Conservation (phyloP, 179 eudicot species). For the Nepenthes alata region DNA sequence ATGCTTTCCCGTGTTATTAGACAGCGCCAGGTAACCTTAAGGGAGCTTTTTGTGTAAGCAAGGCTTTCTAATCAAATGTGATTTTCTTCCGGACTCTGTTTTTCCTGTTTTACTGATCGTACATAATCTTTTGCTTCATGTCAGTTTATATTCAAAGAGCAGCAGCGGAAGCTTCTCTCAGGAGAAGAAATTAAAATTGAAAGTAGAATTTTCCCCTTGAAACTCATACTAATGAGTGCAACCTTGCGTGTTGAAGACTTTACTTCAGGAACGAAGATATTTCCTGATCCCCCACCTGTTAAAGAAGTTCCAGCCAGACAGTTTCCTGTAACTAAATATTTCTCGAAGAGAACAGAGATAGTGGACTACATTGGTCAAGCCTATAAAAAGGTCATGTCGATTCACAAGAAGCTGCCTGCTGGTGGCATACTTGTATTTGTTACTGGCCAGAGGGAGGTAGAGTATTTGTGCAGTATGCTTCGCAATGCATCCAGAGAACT, state of each 20-base stretch:
- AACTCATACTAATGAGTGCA: slow-evolving; percentile 95
- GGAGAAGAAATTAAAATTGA: slow-evolving; percentile 38
- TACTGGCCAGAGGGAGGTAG: slow-evolving; percentile 91
- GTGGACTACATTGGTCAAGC: slow-evolving; percentile 83
- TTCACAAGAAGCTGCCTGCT: slow-evolving; percentile 85
- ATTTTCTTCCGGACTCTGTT: not conserved
- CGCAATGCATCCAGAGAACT: slow-evolving; percentile 58
- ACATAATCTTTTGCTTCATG: slow-evolving; percentile 6
- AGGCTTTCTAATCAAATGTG: not conserved
- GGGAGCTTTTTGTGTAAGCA: not conserved
- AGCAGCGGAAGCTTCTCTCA: slow-evolving; percentile 31
- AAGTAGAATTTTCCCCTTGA: slow-evolving; percentile 46
- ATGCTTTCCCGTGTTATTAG: slow-evolving; percentile 79
- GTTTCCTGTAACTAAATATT: slow-evolving; percentile 57
- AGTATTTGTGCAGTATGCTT: slow-evolving; percentile 55
- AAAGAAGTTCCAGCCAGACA: slow-evolving; percentile 62
- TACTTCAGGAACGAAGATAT: slow-evolving; percentile 46
- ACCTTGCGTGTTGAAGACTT: slow-evolving; percentile 87
- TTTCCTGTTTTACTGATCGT: not conserved
- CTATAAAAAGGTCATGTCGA: slow-evolving; percentile 62
- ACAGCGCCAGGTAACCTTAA: slow-evolving; percentile 43
- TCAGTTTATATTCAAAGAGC: slow-evolving; percentile 47
- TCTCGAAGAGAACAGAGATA: slow-evolving; percentile 59
- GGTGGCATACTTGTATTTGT: slow-evolving; percentile 96
- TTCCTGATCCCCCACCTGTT: slow-evolving; percentile 50